phyloP scores from a whole-genome alignment of 306 rosid genomes.

The Acacia melanoxylon region DNA sequence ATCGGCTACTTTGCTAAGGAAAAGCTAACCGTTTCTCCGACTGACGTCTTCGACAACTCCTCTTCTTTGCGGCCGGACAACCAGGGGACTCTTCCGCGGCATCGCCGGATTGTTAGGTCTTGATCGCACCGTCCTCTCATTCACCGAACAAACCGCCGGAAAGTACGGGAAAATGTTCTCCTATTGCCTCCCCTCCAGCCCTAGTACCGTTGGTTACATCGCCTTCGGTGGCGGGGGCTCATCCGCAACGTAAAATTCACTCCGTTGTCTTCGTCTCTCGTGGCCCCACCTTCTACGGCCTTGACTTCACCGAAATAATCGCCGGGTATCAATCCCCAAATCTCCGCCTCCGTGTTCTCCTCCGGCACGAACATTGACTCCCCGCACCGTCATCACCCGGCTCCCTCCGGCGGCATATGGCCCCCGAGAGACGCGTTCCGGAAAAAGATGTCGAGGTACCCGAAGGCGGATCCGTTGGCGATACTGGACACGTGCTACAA shows the following conservation, averaged over 20 bases:
- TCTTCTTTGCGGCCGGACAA: not conserved
- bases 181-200: not conserved
- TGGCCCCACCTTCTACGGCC: not conserved
- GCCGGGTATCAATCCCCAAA: not conserved
- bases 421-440: not conserved
- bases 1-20: not conserved
- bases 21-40: not conserved
- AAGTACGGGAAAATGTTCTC: not conserved
- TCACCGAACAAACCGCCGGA: not conserved
- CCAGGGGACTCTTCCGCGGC: not conserved
- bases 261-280: not conserved
- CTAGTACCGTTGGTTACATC: not conserved
- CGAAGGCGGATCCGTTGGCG: not conserved
- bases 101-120: not conserved
- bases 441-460: not conserved
- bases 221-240: not conserved
- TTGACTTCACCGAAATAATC: not conserved
- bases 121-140: not conserved
- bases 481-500: not conserved
- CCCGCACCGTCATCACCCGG: not conserved
- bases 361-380: not conserved
- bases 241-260: not conserved
- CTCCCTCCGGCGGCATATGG: not conserved
- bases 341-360: not conserved
- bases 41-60: not conserved